These are phyloP conservation scores for Solanum chmielewskii DNA, from an alignment of 257 asterid genomes.

Conservation along the genomic window DNA sequence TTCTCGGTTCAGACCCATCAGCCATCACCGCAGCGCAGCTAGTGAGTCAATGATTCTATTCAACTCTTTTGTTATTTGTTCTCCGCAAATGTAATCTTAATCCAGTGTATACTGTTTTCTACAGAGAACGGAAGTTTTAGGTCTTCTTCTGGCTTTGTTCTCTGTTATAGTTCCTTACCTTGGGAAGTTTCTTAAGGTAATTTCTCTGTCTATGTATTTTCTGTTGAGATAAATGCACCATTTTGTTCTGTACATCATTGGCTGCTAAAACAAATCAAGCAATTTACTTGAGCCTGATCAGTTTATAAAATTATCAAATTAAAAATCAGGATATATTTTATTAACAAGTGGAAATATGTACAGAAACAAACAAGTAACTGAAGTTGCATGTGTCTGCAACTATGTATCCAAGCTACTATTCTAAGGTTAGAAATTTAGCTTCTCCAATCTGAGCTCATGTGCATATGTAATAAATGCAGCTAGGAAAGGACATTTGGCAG, in stretches of 20 bases:
- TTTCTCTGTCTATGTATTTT: background rate
- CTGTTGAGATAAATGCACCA: background rate
- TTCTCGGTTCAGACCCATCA: constrained; percentile 51
- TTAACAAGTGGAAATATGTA: background rate
- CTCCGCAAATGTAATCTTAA: background rate
- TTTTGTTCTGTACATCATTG: background rate
- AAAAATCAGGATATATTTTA: background rate
- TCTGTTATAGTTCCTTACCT: constrained; percentile 69
- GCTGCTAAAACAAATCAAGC: background rate
- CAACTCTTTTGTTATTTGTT: background rate
- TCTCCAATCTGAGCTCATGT: background rate
- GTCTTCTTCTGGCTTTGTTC: constrained; percentile 68
- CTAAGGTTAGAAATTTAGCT: background rate
- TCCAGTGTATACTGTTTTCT: background rate
- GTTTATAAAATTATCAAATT: background rate
- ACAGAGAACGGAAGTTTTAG: constrained; percentile 83
- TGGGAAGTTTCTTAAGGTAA: constrained; percentile 81
- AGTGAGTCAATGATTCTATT: constrained; percentile 13
- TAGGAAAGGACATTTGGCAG: background rate
- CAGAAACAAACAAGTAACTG: background rate
- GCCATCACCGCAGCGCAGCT: constrained; percentile 67
- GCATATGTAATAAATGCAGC: background rate
- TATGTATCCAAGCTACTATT: background rate
- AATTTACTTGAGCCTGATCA: background rate
- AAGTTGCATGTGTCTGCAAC: background rate